phyloP scores from a whole-genome alignment of 371 early-diverging fungal genomes.

The Circinella umbellata region DNA sequence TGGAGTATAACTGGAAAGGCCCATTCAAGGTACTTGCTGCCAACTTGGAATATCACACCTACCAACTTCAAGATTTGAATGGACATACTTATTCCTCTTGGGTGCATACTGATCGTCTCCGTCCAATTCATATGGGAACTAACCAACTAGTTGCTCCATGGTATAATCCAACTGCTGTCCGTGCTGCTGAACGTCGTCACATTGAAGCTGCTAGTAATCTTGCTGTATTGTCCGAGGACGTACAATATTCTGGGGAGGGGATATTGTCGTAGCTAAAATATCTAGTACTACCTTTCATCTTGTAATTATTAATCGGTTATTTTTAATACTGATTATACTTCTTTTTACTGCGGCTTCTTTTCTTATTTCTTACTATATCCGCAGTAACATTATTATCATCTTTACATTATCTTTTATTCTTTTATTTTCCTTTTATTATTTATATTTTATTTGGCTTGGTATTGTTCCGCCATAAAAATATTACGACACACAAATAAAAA shows the following conservation, averaged over 20 bases:
- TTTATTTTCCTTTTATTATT: too few species aligned
- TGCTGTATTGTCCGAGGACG: slow-evolving; percentile 7
- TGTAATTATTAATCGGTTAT: too few species aligned
- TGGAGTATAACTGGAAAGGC: slow-evolving; percentile 20
- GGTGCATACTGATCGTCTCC: slow-evolving; percentile 17
- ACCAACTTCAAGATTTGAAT: slow-evolving; percentile 6
- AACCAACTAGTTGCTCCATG: neutral
- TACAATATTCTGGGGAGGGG: slow-evolving; percentile 2
- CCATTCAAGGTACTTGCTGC: slow-evolving; percentile 10
- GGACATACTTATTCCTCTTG: slow-evolving; percentile 18
- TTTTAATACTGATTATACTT: too few species aligned
- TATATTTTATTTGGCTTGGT: too few species aligned
- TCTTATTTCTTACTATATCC: too few species aligned
- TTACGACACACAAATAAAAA: too few species aligned
- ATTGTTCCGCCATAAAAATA: too few species aligned
- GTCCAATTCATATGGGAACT: neutral
- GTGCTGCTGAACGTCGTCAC: neutral
- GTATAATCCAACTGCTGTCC: slow-evolving; percentile 12
- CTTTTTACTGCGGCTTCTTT: too few species aligned
- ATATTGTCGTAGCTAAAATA: slow-evolving; percentile 7
- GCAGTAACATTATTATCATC: too few species aligned
- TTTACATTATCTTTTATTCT: too few species aligned
- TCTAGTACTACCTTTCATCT: neutral
- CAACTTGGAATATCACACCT: slow-evolving; percentile 9
- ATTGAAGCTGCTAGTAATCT: neutral